These are phyloP conservation scores for Geotrichum fermentans DNA, from an alignment of 1,139 yeast genomes.

Conservation along the genomic window DNA sequence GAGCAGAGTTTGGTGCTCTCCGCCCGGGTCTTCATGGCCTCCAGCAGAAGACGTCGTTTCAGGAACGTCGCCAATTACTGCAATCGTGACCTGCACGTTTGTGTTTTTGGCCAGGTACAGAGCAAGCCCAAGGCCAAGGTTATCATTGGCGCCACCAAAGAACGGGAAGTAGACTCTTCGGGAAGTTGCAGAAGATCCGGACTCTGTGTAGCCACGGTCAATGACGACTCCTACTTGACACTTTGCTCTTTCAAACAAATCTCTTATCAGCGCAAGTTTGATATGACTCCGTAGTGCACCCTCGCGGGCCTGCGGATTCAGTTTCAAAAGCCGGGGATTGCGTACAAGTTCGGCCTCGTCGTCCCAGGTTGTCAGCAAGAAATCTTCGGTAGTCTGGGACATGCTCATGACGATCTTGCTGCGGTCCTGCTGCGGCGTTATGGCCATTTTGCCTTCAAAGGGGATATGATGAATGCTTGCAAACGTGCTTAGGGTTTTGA, in stretches of 20 bases:
- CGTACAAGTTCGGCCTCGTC: conserved; percentile 17
- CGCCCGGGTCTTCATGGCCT: neutral
- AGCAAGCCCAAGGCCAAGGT: conserved; percentile 17
- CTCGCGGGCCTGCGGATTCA: conserved; percentile 15
- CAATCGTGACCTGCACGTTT: conserved; percentile 10
- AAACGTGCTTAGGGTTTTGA: conserved; percentile 52
- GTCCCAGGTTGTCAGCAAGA: conserved; percentile 24
- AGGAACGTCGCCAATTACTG: conserved; percentile 8
- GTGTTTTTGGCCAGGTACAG: conserved; percentile 17
- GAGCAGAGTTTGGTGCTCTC: neutral
- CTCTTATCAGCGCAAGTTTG: conserved; percentile 20
- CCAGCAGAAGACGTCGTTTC: too few species aligned
- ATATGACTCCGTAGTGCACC: conserved; percentile 17
- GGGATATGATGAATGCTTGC: conserved; percentile 48
- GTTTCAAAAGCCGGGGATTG: conserved; percentile 7
- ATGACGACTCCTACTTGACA: conserved; percentile 18
- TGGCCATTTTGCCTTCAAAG: conserved; percentile 50
- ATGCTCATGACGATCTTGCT: conserved; percentile 30
- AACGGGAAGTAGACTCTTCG: conserved; percentile 18
- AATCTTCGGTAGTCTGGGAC: conserved; percentile 20
- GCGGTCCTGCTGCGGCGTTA: conserved; percentile 45
- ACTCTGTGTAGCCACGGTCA: conserved; percentile 20
- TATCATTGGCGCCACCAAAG: conserved; percentile 18
- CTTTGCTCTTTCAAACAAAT: conserved; percentile 12
- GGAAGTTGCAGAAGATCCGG: neutral